Evolutionary conservation across 768 basidiomycete genomes (phyloP), one percentile per base, ranked within the genome.

Genomic region (Podaxis rugospora): DNA sequence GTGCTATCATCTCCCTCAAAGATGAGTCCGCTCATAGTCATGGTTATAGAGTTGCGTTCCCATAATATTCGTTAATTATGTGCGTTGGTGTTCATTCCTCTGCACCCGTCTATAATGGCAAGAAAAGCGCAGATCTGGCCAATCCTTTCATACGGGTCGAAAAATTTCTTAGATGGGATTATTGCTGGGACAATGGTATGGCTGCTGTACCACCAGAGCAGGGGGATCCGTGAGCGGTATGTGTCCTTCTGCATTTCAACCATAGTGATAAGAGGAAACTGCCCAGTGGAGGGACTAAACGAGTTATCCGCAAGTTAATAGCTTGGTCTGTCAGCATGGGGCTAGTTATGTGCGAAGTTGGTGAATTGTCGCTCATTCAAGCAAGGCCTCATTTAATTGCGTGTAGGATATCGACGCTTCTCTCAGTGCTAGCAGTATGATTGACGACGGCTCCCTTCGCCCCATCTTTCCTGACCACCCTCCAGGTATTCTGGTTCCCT

Each of bases 141-240:
- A 14, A 14, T 28, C 11, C 28, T 57, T 4, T 36, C 55, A 21
- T 57, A 57, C 4, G 42, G n/a, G n/a, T 35, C 36, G 28, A 57
- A 57, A 44, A 32, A 49, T 5, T 16, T 57, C n/a, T 57, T 46
- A 10, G 55, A 57, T 16, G 55, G 55, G 32, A 28, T 57, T 9
- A 57, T 47, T 40, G 55, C 55, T 5, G 40, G n/a, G 7, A 57
- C 44, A 10, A 57, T 57, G 55, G 49, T 11, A 25, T 57, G 55
- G 55, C 28, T 49, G 10, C 32, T 57, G 4, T 57, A 57, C 10
- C 40, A 49, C 18, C 28, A 35, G 32, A 57, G 55, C 13, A 28
- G 44, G 18, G 46, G 46, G 10, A 7, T 47, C 3, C 32, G 28
- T 5, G n/a, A 57, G 21, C 28, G 18, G 46, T 57, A 46, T 3